Evolutionary conservation across 805 yeast species (phyloP).

Genomic region (Candida odintsovae): DNA sequence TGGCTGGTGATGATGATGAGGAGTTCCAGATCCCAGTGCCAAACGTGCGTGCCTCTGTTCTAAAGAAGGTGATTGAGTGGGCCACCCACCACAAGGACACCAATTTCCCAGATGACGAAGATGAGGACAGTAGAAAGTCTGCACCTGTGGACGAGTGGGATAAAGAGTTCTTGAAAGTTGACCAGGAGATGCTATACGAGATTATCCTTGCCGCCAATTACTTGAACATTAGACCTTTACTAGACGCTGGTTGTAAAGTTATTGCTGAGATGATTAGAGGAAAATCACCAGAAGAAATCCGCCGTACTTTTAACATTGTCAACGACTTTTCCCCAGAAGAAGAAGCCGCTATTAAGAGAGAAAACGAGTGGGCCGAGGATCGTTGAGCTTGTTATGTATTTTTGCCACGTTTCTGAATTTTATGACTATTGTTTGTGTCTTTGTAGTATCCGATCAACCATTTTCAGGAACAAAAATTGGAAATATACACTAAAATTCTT

Average conservation of each 20-base stretch:
- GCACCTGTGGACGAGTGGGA: conserved; percentile 96
- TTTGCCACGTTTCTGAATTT: not conserved
- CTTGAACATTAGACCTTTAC: conserved; percentile 65
- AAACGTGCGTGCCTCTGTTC: conserved; percentile 79
- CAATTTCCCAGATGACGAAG: conserved; percentile 71
- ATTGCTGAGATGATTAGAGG: conserved; percentile 83
- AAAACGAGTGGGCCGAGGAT: conserved; percentile 89
- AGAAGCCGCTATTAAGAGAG: conserved; percentile 82
- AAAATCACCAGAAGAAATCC: conserved; percentile 72
- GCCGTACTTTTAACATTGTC: conserved; percentile 74
- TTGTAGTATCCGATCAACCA: not conserved
- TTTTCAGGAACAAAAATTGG: not conserved
- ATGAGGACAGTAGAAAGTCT: conserved; percentile 79
- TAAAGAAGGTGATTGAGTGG: conserved; percentile 92
- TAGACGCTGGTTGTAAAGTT: conserved; percentile 75
- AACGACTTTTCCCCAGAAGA: conserved; percentile 84
- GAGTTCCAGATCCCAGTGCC: conserved; percentile 84
- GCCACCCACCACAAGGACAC: conserved; percentile 90
- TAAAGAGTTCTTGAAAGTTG: conserved; percentile 86
- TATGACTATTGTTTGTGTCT: not conserved
- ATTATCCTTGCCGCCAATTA: conserved; percentile 79
- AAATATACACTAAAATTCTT: not conserved
- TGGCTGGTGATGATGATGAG: conserved; percentile 57
- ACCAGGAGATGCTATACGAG: conserved; percentile 83
- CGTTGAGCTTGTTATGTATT: conserved; percentile 33